A percentile compares a stretch with the other conserved stretches of the same genome.
phyloP scores from a whole-genome alignment of 371 early-diverging fungal genomes.

The Phascolomyces articulosus region DNA sequence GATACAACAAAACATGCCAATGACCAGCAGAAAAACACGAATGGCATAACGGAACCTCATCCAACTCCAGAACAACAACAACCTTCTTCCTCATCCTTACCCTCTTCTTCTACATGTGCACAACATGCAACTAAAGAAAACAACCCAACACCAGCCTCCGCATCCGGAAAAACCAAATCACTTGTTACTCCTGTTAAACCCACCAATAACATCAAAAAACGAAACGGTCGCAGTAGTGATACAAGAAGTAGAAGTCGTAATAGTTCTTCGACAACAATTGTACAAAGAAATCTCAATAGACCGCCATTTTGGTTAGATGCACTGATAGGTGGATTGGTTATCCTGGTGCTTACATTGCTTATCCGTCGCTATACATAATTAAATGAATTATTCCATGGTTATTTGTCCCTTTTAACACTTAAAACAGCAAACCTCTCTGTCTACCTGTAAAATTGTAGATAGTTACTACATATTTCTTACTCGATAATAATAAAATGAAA shows the following conservation, averaged over 20 bases:
- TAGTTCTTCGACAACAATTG: conserved; percentile 1
- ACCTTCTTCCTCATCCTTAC: too few species aligned
- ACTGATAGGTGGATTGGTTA: conserved; percentile 38
- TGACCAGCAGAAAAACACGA: neutral
- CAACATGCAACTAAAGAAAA: neutral
- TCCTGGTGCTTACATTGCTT: conserved; percentile 20
- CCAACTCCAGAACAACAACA: too few species aligned
- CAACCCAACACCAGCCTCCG: neutral
- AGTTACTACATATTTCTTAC: too few species aligned
- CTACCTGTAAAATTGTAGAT: neutral
- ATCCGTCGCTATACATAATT: conserved; percentile 9
- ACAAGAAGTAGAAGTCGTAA: neutral
- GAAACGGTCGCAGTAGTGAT: neutral
- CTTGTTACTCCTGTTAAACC: too few species aligned
- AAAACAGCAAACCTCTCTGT: too few species aligned
- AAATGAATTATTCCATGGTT: neutral
- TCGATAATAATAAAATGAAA: too few species aligned
- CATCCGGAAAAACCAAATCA: neutral
- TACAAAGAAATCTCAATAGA: conserved; percentile 9
- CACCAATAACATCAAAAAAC: too few species aligned
- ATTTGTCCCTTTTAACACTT: too few species aligned
- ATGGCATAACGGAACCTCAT: too few species aligned
- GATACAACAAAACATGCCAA: neutral
- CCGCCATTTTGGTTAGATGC: conserved; percentile 52
- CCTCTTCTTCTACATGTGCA: neutral